Percentiles rank a stretch among this genome's conserved stretches.
phyloP scores from a whole-genome alignment of 495 filamentous ascomycete genomes.

The Penicillium coffeae region DNA sequence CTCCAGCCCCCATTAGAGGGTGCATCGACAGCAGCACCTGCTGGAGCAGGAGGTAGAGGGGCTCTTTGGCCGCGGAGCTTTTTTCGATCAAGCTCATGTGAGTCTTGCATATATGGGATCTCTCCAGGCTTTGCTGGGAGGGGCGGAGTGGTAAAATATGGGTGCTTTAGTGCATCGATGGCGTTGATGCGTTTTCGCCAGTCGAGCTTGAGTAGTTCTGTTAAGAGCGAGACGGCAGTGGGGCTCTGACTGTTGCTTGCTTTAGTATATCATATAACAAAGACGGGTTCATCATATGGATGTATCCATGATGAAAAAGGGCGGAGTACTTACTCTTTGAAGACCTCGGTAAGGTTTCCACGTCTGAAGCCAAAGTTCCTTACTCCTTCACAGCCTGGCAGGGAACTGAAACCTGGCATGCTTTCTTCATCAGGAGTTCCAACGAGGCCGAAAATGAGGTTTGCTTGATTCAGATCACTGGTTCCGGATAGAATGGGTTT shows the following conservation, averaged over 20 bases:
- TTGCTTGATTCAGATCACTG: conserved; percentile 83
- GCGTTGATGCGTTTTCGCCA: conserved; percentile 87
- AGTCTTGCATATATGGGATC: conserved; percentile 85
- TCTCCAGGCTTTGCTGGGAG: conserved; percentile 78
- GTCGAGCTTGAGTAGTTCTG: conserved; percentile 81
- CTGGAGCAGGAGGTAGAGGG: conserved; percentile 80
- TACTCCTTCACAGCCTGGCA: conserved; percentile 78
- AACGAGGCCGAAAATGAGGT: conserved; percentile 90
- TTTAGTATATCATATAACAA: conserved; percentile 4
- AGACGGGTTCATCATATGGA: neutral
- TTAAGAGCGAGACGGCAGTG: conserved; percentile 71
- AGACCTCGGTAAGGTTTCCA: conserved; percentile 65
- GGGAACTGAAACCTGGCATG: conserved; percentile 84
- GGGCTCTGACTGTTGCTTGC: conserved; percentile 38
- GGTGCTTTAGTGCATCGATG: conserved; percentile 88
- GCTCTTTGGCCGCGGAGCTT: conserved; percentile 79
- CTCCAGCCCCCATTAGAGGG: conserved; percentile 61
- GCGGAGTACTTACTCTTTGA: conserved; percentile 57
- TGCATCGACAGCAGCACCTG: conserved; percentile 80
- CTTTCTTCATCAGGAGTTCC: conserved; percentile 84
- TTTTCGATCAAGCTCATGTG: conserved; percentile 89
- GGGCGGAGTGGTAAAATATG: conserved; percentile 78
- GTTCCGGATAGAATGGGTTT: conserved; percentile 89
- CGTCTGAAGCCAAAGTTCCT: conserved; percentile 58
- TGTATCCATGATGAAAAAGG: neutral